These are phyloP conservation scores for Bryoerythrophyllum caledonicum DNA, from an alignment of 225 moss, liverwort and hornwort genomes.

Conservation along the genomic window DNA sequence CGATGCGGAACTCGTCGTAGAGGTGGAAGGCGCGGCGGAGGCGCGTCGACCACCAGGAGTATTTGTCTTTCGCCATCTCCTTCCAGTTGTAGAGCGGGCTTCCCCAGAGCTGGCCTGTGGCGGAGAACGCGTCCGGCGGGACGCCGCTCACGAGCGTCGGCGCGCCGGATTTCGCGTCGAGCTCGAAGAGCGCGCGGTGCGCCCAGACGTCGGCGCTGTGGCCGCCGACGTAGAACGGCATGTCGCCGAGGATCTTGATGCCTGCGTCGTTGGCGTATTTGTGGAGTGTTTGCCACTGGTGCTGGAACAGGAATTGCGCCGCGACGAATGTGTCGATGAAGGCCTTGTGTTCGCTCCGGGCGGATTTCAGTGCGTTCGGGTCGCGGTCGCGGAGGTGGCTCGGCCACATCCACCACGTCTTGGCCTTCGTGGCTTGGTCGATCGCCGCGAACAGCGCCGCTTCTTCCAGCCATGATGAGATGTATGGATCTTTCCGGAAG, in stretches of 20 bases:
- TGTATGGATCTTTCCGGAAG: conserved; percentile 60
- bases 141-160: conserved; percentile 74
- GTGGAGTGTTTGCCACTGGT: conserved; percentile 85
- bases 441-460: conserved; percentile 88
- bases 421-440: conserved; percentile 51
- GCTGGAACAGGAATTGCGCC: conserved; percentile 83
- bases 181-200: conserved; percentile 55
- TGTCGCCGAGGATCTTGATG: conserved; percentile 78
- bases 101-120: conserved; percentile 82
- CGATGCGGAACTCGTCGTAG: conserved; percentile 88
- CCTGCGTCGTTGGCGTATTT: conserved; percentile 73
- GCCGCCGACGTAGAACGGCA: conserved; percentile 88
- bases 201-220: conserved; percentile 95
- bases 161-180: conserved; percentile 57
- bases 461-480: conserved; percentile 83
- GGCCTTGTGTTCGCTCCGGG: conserved; percentile 50
- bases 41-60: conserved; percentile 76
- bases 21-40: conserved; percentile 72
- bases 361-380: conserved; percentile 54
- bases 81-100: conserved; percentile 95
- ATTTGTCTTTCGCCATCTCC: conserved; percentile 76
- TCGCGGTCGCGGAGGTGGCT: conserved; percentile 69
- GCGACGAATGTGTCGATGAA: conserved; percentile 70
- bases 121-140: conserved; percentile 75
- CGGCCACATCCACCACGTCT: conserved; percentile 93